A percentile compares a stretch with the other conserved stretches of the same genome.
These are phyloP conservation scores for Glycine tomentella DNA, from an alignment of 306 rosid species.

Conservation along the genomic window DNA sequence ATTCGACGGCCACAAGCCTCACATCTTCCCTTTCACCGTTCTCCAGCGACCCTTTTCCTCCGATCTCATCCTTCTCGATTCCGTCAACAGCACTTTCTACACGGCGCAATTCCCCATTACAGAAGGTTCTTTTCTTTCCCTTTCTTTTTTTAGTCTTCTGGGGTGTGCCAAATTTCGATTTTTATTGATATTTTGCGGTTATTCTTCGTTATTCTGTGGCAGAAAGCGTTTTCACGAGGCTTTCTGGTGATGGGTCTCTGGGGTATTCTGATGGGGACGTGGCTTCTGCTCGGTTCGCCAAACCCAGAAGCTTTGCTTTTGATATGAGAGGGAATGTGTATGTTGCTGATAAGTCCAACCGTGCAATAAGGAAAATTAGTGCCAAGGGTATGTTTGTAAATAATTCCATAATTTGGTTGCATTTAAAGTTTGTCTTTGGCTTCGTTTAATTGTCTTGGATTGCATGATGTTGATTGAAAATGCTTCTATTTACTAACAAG, in stretches of 20 bases:
- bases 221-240: constrained; percentile 56
- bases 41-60: constrained; percentile 58
- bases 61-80: constrained; percentile 71
- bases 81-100: constrained; percentile 58
- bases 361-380: constrained; percentile 66
- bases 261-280: constrained; percentile 75
- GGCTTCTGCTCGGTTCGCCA: constrained; percentile 54
- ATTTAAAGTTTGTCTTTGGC: background rate
- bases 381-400: constrained; percentile 53
- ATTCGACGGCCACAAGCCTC: constrained; percentile 70
- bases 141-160: no score
- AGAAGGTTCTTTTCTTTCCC: constrained; percentile 52
- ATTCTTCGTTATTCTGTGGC: constrained; percentile 38
- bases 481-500: background rate
- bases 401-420: constrained; percentile 1
- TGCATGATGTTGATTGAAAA: background rate
- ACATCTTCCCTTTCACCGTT: constrained; percentile 51
- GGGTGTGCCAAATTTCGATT: constrained; percentile 15
- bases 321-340: constrained; percentile 69
- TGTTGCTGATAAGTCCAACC: constrained; percentile 64
- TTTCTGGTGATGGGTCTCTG: constrained; percentile 51
- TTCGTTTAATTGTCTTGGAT: background rate
- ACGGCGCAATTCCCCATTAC: constrained; percentile 55
- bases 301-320: constrained; percentile 70
- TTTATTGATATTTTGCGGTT: background rate